A percentile compares a stretch with the other conserved stretches of the same genome.
Evolutionary conservation across 2,329 filamentous ascomycete species (phyloP).

Genomic region (Pseudomassariella vexata): DNA sequence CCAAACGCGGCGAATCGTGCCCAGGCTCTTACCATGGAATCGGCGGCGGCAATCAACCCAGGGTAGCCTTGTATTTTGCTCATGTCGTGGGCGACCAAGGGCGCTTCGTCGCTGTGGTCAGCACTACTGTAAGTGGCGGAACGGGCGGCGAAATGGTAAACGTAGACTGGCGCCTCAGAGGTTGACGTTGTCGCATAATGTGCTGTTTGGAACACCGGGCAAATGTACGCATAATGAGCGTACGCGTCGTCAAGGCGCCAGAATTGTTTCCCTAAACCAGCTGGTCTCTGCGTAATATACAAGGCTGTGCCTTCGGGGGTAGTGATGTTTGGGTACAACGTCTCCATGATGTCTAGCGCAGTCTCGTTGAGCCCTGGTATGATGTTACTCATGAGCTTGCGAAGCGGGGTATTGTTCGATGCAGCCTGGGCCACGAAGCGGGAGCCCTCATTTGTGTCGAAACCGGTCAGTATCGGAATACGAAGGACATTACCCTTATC

Average conservation of each 20-base stretch:
- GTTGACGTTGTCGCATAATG: constrained; percentile 30
- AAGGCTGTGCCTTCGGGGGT: constrained; percentile 27
- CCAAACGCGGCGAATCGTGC: constrained; percentile 27
- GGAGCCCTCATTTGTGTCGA: constrained; percentile 65
- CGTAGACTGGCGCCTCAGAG: constrained; percentile 31
- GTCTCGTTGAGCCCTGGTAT: constrained; percentile 48
- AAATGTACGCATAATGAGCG: constrained; percentile 59
- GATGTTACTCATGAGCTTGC: constrained; percentile 53
- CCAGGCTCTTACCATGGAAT: constrained; percentile 39
- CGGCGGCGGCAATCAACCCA: constrained; percentile 31
- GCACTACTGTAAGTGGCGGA: constrained; percentile 29
- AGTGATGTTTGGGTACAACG: constrained; percentile 57
- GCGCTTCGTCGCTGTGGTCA: constrained; percentile 42
- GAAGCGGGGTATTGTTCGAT: constrained; percentile 45
- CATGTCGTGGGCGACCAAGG: constrained; percentile 37
- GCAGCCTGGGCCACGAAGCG: constrained; percentile 52
- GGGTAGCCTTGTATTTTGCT: constrained; percentile 22
- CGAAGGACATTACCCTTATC: constrained; percentile 43
- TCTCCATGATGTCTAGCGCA: constrained; percentile 50
- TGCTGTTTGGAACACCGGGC: constrained; percentile 56
- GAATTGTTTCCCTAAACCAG: constrained; percentile 47
- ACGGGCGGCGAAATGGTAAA: constrained; percentile 56
- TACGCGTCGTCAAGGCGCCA: constrained; percentile 55
- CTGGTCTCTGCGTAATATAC: constrained; percentile 30
- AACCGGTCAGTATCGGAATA: constrained; percentile 63